Evolutionary conservation across 495 filamentous ascomycete genomes (phyloP).

Genomic region (Xeromyces bisporus): DNA sequence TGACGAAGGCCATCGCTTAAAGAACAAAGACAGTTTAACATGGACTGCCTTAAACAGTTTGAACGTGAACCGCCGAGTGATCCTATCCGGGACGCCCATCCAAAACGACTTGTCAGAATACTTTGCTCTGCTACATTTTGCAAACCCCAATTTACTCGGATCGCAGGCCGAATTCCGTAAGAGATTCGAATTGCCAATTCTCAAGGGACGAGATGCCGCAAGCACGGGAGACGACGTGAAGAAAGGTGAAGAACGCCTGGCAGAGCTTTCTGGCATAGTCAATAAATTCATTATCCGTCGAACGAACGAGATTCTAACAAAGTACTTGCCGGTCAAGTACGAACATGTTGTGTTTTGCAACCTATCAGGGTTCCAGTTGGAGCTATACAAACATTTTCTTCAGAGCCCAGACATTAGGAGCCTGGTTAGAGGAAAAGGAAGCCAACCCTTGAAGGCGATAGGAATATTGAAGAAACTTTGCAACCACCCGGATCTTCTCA

Average conservation of each 20-base stretch:
- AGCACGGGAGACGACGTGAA: slow-evolving; percentile 69
- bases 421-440: slow-evolving; percentile 83
- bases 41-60: slow-evolving; percentile 80
- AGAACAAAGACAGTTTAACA: slow-evolving; percentile 91
- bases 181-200: slow-evolving; percentile 81
- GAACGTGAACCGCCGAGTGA: slow-evolving; percentile 81
- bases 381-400: slow-evolving; percentile 93
- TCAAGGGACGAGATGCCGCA: slow-evolving; percentile 79
- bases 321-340: slow-evolving; percentile 97
- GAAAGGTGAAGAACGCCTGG: slow-evolving; percentile 69
- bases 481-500: slow-evolving; percentile 91
- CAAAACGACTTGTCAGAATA: slow-evolving; percentile 98
- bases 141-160: slow-evolving; percentile 83
- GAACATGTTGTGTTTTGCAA: slow-evolving; percentile 99
- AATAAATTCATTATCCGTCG: slow-evolving; percentile 99
- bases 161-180: slow-evolving; percentile 88
- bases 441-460: slow-evolving; percentile 92
- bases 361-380: slow-evolving; percentile 77
- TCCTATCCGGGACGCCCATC: slow-evolving; percentile 92
- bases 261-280: slow-evolving; percentile 66
- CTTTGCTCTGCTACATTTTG: slow-evolving; percentile 90
- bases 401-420: slow-evolving; percentile 88
- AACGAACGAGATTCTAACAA: slow-evolving; percentile 94
- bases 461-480: slow-evolving; percentile 94
- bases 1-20: slow-evolving; percentile 95